phyloP scores from a whole-genome alignment of 139 green algal species.

The Closterium sp. region DNA sequence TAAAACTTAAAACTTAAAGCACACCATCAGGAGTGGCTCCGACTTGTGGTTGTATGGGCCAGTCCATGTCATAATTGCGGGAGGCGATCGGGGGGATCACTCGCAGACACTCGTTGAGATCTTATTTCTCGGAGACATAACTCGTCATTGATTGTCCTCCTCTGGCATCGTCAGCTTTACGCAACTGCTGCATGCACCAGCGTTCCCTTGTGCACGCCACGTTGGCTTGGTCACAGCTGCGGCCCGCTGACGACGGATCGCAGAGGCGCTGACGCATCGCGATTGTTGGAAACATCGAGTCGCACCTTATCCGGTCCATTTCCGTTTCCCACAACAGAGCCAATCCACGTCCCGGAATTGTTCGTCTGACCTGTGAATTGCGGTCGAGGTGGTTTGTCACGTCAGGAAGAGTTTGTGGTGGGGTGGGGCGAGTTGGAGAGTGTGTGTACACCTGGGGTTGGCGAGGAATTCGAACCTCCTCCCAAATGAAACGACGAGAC shows the following conservation, averaged over 20 bases:
- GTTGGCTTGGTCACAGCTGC: background rate
- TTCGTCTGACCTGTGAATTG: background rate
- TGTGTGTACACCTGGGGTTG: too few relatives aligned
- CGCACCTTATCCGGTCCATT: background rate
- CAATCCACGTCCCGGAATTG: background rate
- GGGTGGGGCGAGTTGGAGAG: too few relatives aligned
- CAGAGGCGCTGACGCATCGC: background rate
- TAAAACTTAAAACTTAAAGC: too few relatives aligned
- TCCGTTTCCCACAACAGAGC: background rate
- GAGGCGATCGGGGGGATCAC: background rate
- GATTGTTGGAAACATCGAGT: background rate
- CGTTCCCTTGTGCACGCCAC: background rate
- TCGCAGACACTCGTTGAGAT: background rate
- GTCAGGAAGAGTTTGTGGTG: too few relatives aligned
- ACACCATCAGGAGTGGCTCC: too few relatives aligned
- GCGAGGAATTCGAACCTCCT: too few relatives aligned
- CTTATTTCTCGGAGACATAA: background rate
- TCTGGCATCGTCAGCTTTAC: background rate
- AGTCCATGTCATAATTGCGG: background rate
- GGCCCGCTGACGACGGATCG: background rate
- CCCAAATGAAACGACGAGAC: too few relatives aligned
- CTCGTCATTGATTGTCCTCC: background rate
- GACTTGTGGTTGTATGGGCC: background rate
- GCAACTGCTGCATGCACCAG: background rate
- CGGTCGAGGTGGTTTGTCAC: background rate